These are phyloP conservation scores for Aspergillus steynii DNA, from an alignment of 495 filamentous ascomycete genomes.

Conservation along the genomic window DNA sequence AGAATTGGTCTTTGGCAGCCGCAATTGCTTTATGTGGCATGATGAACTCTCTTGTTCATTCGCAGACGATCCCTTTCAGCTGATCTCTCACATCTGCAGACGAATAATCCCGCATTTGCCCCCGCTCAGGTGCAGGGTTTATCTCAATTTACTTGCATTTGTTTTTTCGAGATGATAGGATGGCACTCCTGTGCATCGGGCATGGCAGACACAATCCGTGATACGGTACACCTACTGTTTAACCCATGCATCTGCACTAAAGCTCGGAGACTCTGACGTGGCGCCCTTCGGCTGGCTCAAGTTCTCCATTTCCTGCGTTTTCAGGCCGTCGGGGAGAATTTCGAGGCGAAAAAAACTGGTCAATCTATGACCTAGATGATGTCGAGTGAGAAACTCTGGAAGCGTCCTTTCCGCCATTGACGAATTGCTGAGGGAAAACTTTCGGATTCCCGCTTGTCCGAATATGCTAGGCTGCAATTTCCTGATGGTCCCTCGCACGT, in stretches of 20 bases:
- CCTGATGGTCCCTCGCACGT: conserved; percentile 8
- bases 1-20: conserved; percentile 15
- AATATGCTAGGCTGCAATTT: conserved; percentile 16
- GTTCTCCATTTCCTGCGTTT: conserved; percentile 27
- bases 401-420: conserved; percentile 14
- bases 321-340: conserved; percentile 29
- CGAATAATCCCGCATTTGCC: conserved; percentile 45
- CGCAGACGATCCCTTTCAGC: conserved; percentile 42
- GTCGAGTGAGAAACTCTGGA: conserved; percentile 13
- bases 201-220: conserved; percentile 44
- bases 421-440: conserved; percentile 16
- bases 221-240: conserved; percentile 42
- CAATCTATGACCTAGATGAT: conserved; percentile 17
- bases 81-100: conserved; percentile 50
- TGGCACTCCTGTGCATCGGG: conserved; percentile 32
- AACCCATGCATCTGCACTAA: conserved; percentile 50
- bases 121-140: conserved; percentile 47
- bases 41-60: conserved; percentile 25
- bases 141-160: conserved; percentile 30
- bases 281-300: conserved; percentile 42
- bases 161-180: conserved; percentile 42
- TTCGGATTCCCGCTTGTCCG: conserved; percentile 23
- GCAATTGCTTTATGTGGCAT: conserved; percentile 24
- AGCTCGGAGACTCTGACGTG: conserved; percentile 52
- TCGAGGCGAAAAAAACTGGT: conserved; percentile 25